Percentiles rank a stretch among this genome's conserved stretches.
Evolutionary conservation across 2,329 filamentous ascomycete genomes (phyloP).

Genomic region (Sporothrix phasma): DNA sequence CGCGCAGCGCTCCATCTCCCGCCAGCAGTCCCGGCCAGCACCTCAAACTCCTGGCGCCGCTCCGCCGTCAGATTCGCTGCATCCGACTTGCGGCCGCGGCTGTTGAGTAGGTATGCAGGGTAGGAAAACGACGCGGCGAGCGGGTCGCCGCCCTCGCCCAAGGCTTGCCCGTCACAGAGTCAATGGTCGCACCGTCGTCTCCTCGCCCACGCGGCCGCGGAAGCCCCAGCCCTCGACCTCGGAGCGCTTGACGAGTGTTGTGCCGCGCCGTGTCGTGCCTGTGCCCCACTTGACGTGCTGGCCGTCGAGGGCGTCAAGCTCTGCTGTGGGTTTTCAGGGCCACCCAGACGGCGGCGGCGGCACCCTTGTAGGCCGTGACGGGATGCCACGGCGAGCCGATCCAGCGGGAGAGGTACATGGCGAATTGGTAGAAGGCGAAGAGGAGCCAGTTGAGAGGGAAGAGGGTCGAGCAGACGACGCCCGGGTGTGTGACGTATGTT

Average conservation of each 20-base stretch:
- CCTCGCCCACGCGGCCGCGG: constrained; percentile 45
- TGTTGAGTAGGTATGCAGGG: constrained; percentile 32
- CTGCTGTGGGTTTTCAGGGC: constrained; percentile 56
- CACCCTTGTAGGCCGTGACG: constrained; percentile 64
- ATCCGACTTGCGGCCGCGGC: constrained; percentile 49
- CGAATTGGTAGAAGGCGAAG: constrained; percentile 55
- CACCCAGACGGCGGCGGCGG: constrained; percentile 67
- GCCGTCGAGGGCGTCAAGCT: constrained; percentile 46
- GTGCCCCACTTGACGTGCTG: constrained; percentile 75
- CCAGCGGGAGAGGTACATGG: constrained; percentile 63
- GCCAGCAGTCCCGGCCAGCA: constrained; percentile 51
- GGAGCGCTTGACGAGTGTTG: constrained; percentile 55
- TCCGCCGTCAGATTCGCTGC: constrained; percentile 51
- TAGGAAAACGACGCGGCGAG: not conserved
- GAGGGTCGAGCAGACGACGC: constrained; percentile 73
- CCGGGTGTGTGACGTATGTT: constrained; percentile 76
- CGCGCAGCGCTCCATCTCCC: constrained; percentile 61
- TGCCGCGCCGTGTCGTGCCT: constrained; percentile 50
- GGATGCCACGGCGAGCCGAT: constrained; percentile 85
- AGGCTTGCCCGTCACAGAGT: not conserved
- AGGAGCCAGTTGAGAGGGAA: constrained; percentile 64
- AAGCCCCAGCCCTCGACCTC: constrained; percentile 84
- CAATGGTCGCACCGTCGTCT: constrained; percentile 28
- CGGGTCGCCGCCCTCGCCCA: constrained; percentile 36
- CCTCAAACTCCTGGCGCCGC: constrained; percentile 51